Conservation (phyloP, 306 rosid species). For the Rosa rugosa region DNA sequence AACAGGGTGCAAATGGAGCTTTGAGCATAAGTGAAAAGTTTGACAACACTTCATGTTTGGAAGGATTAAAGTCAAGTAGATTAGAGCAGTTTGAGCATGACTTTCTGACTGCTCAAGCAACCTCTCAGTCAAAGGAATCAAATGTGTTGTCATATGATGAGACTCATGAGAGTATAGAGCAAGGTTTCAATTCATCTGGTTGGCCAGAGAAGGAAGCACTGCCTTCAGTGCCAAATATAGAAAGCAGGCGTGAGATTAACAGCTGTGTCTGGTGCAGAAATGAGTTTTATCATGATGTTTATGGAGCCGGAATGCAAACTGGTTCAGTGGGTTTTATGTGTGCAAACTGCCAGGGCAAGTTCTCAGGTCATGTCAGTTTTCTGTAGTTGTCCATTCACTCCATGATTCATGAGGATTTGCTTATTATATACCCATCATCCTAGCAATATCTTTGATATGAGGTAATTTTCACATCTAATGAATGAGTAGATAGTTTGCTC, state of each 20-base stretch:
- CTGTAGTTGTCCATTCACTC: constrained; percentile 35
- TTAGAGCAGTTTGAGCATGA: constrained; percentile 13
- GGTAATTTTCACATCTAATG: constrained; percentile 38
- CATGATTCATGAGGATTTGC: constrained; percentile 33
- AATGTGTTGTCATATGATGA: constrained; percentile 21
- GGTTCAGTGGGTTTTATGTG: constrained; percentile 40
- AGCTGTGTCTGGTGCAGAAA: constrained; percentile 37
- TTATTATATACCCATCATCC: constrained; percentile 39
- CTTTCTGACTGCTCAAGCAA: constrained; percentile 26
- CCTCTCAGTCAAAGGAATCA: constrained; percentile 21
- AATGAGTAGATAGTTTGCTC: neutral
- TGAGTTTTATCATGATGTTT: constrained; percentile 29
- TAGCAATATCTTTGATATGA: constrained; percentile 32
- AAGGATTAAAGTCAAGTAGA: constrained; percentile 20
- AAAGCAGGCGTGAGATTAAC: constrained; percentile 15
- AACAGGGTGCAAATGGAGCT: constrained; percentile 31
- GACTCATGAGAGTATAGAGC: constrained; percentile 8
- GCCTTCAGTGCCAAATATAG: constrained; percentile 23
- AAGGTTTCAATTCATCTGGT: constrained; percentile 25
- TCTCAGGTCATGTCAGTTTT: constrained; percentile 29
- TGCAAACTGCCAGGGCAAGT: constrained; percentile 40
- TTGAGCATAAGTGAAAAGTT: constrained; percentile 17
- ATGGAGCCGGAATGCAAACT: constrained; percentile 19
- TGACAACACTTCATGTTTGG: constrained; percentile 17
- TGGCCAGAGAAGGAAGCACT: constrained; percentile 30